Evolutionary conservation across 2,329 filamentous ascomycete genomes (phyloP), one percentile per base, ranked within the genome.

Genomic region (Fusarium hostae): DNA sequence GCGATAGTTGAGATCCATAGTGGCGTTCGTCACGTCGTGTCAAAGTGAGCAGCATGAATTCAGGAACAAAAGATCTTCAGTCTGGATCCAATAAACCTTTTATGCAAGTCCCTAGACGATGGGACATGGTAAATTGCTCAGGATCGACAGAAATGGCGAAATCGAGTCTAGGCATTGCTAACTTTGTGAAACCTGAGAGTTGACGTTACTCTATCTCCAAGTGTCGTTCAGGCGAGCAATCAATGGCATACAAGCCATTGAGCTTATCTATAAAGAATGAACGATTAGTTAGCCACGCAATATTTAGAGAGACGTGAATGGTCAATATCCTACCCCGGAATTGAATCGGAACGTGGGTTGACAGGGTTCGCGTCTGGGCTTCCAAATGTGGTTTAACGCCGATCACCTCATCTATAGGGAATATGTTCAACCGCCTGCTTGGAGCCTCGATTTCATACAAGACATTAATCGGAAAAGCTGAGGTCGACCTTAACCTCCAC

Each of bases 341-440:
- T 51, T 35, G 32, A 6, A 26, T 51, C 32, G 48, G 48, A 56
- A 34, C 22, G 4, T 8, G 28, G 12, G 15, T 34, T 8, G 28
- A 34, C 52, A 56, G 52, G 52, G 52, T 26, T 56, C 52, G 39
- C 52, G 39, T 26, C n/a, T 11, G n/a, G 52, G 12, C 52, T 56
- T 56, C 52, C 28, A 26, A 1, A 56, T 26, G 2, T 3, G 52
- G 52, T 16, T 45, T 34, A 56, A 56, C 39, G 52, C 4, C 39
- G 22, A 56, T 56, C 52, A 30, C 52, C 28, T 56, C 52, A 56
- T 56, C 52, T 12, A 0, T 0, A 9, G 11, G 11, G 0, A 1
- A 1, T 26, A 51, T 37, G 22, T 37, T n/a, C 6, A n/a, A n/a
- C n/a, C n/a, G n/a, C n/a, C n/a, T n/a, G n/a, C n/a, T n/a, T n/a